Base-by-base conservation (phyloP, 2,329 filamentous ascomycete species). In the Alternaria sp. region DNA sequence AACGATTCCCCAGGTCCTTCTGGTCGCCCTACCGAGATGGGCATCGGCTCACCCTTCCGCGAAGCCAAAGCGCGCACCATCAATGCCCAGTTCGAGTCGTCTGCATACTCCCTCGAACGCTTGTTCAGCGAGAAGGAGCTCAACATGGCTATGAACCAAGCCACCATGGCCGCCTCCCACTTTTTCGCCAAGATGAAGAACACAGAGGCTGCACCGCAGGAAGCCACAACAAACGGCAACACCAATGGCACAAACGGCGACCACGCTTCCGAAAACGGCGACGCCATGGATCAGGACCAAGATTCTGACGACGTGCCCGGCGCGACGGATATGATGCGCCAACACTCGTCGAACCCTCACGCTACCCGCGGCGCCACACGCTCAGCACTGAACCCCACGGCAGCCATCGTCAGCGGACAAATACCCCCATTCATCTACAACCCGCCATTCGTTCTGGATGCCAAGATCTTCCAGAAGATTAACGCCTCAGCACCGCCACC, bases 51-150 rank as follows among this genome's bases (percentile, higher is more conserved):
- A 54, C 82, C 83, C 3, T 84, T 82, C 77, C 81, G 81, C 54
- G 86, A 87, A 65, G 82, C 82, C 53, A 85, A 85, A 72, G 79
- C 82, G 11, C 82, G 82, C 66, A 80, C 79, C 30, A 73, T 84
- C 48, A 82, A 85, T 49, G 80, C 84, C 46, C 86, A 89, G 64
- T 85, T 86, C 66, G 83, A 86, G 63, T 84, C 86, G 7, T 81
- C 86, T 2, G 81, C 84, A 5, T 89, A 88, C 76, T 88, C 86
- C 7, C 83, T 90, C 57, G 84, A 89, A 57, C 83, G 84, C n/a
- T 81, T 90, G 16, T 90, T 90, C 72, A 89, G 87, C 3, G 87
- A 90, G 62, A 89, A 89, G 78, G 88, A 90, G 74, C 82, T 90
- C 54, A 84, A 84, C 52, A 81, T 87, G 73, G 85, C 87, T 56